Percentiles rank a stretch among this genome's conserved stretches.
Conservation (phyloP, 129 eudicot genomes). For the Flaveria sonorensis region DNA sequence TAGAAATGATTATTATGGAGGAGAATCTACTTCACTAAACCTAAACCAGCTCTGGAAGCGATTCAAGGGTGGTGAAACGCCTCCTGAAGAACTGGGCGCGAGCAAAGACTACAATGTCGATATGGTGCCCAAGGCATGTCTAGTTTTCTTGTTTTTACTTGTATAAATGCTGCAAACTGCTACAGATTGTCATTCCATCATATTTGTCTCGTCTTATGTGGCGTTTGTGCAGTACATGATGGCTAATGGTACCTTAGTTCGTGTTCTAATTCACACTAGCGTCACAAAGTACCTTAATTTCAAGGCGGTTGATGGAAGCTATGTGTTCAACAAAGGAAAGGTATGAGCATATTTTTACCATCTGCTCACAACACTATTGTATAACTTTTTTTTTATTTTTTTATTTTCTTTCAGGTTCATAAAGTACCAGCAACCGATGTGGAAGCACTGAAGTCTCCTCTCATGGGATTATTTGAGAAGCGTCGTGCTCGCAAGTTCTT, state of each 20-base stretch:
- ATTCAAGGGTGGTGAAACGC: constrained; percentile 48
- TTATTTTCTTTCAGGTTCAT: constrained; percentile 47
- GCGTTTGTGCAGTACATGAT: constrained; percentile 37
- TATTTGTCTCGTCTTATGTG: constrained; percentile 40
- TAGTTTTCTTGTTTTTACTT: no score
- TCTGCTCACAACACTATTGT: not conserved
- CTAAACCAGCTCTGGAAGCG: constrained; percentile 23
- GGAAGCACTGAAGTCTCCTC: constrained; percentile 69
- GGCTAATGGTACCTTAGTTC: no score
- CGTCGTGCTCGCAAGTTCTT: constrained; percentile 68
- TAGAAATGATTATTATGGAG: not conserved
- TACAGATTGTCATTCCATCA: not conserved
- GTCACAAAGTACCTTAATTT: constrained; percentile 68
- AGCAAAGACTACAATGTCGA: constrained; percentile 64
- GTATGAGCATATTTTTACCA: constrained; percentile 25
- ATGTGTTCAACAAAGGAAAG: constrained; percentile 71
- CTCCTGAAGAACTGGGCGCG: constrained; percentile 58
- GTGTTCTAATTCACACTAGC: constrained; percentile 43
- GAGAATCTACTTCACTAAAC: not conserved
- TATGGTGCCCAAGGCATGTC: constrained; percentile 67
- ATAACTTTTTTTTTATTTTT: constrained; percentile 13
- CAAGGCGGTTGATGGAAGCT: constrained; percentile 78
- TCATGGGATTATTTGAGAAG: constrained; percentile 72
- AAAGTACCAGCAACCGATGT: constrained; percentile 74
- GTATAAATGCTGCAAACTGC: constrained; percentile 5